phyloP scores from a whole-genome alignment of 306 rosid genomes.

The Prinsepia uniflora region DNA sequence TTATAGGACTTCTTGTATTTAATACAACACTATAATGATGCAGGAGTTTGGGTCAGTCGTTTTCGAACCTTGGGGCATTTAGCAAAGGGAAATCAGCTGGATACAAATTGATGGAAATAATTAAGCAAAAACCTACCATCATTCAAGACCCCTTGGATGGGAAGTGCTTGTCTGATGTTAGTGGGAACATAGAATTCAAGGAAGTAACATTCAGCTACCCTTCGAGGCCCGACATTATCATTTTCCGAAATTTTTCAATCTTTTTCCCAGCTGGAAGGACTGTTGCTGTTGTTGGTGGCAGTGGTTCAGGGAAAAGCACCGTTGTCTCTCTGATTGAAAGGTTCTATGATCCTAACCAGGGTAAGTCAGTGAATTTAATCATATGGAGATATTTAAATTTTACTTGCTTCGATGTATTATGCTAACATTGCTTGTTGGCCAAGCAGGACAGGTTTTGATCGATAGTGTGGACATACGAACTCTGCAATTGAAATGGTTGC shows the following conservation, averaged over 20 bases:
- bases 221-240: conserved; percentile 81
- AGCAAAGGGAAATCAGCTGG: conserved; percentile 98
- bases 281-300: conserved; percentile 93
- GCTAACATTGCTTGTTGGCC: conserved; percentile 15
- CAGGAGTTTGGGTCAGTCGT: conserved; percentile 99
- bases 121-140: conserved; percentile 79
- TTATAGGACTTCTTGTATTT: conserved; percentile 9
- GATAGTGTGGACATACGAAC: conserved; percentile 84
- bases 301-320: conserved; percentile 96
- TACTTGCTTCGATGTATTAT: conserved; percentile 12
- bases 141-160: conserved; percentile 67
- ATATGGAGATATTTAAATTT: background rate
- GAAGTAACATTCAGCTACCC: conserved; percentile 92
- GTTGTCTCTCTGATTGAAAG: conserved; percentile 95
- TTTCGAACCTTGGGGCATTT: conserved; percentile 93
- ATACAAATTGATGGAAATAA: conserved; percentile 90
- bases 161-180: conserved; percentile 63
- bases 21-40: conserved; percentile 18
- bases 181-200: conserved; percentile 84
- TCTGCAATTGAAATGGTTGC: conserved; percentile 78
- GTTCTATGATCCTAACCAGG: conserved; percentile 94
- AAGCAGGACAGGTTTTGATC: conserved; percentile 77
- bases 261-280: conserved; percentile 96
- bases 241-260: conserved; percentile 74
- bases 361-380: conserved; percentile 31